phyloP scores from a whole-genome alignment of 2,329 filamentous ascomycete genomes.

The Ceratocystis alfenasii region DNA sequence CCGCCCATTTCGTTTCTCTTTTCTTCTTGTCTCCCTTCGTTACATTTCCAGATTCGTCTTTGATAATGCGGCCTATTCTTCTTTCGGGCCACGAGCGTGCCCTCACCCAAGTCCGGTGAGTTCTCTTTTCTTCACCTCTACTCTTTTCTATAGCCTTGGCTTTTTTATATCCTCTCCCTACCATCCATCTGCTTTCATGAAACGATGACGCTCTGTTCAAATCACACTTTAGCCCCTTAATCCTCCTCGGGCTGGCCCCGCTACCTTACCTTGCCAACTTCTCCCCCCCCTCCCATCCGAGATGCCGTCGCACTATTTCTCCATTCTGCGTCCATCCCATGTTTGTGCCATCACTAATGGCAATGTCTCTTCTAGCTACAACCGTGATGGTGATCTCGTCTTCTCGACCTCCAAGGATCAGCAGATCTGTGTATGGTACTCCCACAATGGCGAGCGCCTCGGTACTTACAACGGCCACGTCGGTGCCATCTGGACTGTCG shows the following conservation, averaged over 20 bases:
- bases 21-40: conserved; percentile 6
- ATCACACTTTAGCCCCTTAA: neutral
- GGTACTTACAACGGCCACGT: conserved; percentile 95
- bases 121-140: conserved; percentile 21
- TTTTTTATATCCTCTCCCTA: neutral
- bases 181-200: too few relatives aligned
- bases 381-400: conserved; percentile 88
- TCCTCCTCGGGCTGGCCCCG: conserved; percentile 22
- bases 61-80: conserved; percentile 89
- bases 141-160: neutral
- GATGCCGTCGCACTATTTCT: conserved; percentile 12
- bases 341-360: conserved; percentile 3
- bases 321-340: neutral
- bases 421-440: conserved; percentile 91
- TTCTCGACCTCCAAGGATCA: conserved; percentile 96
- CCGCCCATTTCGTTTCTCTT: conserved; percentile 6
- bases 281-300: neutral
- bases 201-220: too few relatives aligned
- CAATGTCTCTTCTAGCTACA: conserved; percentile 48
- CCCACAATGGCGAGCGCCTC: conserved; percentile 93
- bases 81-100: conserved; percentile 94
- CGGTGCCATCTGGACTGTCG: conserved; percentile 97
- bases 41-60: conserved; percentile 24
- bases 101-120: conserved; percentile 83
- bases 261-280: neutral